phyloP scores from a whole-genome alignment of 129 eudicot species.

The Centrapalus pauciflorus region DNA sequence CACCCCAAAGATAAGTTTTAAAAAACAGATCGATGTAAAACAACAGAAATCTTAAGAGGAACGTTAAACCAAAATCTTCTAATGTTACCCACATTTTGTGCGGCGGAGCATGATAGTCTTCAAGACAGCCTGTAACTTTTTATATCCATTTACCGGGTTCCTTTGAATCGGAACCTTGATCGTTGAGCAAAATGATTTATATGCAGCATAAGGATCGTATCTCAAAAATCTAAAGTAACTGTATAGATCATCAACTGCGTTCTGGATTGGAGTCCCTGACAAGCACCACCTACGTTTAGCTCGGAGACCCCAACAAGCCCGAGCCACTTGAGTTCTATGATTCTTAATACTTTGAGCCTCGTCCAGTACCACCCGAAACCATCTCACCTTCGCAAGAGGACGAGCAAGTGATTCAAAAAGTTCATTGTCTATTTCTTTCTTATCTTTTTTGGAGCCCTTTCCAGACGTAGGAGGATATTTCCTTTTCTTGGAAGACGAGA shows the following conservation, averaged over 20 bases:
- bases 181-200: slow-evolving; percentile 50
- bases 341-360: slow-evolving; percentile 99
- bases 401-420: slow-evolving; percentile 49
- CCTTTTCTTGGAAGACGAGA: slow-evolving; percentile 52
- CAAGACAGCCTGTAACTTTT: slow-evolving; percentile 89
- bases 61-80: not conserved
- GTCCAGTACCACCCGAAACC: slow-evolving; percentile 96
- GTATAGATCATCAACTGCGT: slow-evolving; percentile 92
- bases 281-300: slow-evolving; percentile 99
- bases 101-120: slow-evolving; percentile 96
- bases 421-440: slow-evolving; percentile 49
- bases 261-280: slow-evolving; percentile 98
- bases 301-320: slow-evolving; percentile 99
- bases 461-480: slow-evolving; percentile 47
- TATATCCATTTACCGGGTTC: slow-evolving; percentile 62
- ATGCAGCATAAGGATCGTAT: slow-evolving; percentile 79
- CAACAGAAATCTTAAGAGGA: not conserved
- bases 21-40: no score
- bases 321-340: slow-evolving; percentile 84
- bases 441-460: slow-evolving; percentile 44
- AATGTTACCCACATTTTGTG: slow-evolving; percentile 61
- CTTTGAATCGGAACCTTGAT: slow-evolving; percentile 66
- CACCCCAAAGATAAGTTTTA: no score
- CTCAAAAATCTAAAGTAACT: slow-evolving; percentile 93
- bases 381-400: slow-evolving; percentile 82